These are phyloP conservation scores for Ceriops zippeliana DNA, from an alignment of 345 rosid genomes.

Conservation along the genomic window DNA sequence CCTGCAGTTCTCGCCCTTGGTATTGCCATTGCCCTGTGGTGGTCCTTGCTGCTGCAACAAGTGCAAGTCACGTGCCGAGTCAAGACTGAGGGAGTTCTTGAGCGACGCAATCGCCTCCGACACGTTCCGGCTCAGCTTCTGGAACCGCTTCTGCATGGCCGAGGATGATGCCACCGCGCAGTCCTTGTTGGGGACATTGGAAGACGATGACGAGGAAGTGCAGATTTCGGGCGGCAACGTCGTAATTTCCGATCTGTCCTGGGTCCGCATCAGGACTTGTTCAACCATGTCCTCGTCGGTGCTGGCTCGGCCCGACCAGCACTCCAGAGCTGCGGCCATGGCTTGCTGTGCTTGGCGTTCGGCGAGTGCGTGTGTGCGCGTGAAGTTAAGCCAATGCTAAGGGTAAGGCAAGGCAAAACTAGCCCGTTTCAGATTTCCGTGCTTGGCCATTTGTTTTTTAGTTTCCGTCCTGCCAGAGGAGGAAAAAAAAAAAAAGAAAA, in stretches of 20 bases:
- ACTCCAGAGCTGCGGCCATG: slow-evolving; percentile 96
- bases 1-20: slow-evolving; percentile 50
- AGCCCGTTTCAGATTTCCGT: slow-evolving; percentile 2
- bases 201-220: background rate
- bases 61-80: slow-evolving; percentile 43
- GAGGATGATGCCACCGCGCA: slow-evolving; percentile 27
- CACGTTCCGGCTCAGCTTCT: slow-evolving; percentile 76
- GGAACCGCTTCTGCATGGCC: slow-evolving; percentile 71
- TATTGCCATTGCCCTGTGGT: background rate
- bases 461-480: background rate
- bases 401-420: background rate
- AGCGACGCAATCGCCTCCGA: slow-evolving; percentile 85
- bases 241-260: slow-evolving; percentile 46
- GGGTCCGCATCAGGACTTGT: slow-evolving; percentile 85
- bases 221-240: background rate
- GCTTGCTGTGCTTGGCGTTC: background rate
- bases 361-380: too few species aligned
- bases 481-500: background rate
- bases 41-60: slow-evolving; percentile 1
- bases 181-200: slow-evolving; percentile 13
- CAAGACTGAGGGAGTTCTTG: slow-evolving; percentile 80
- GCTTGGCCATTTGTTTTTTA: background rate
- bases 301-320: slow-evolving; percentile 90
- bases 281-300: slow-evolving; percentile 89
- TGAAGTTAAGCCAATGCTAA: background rate